A percentile compares a stretch with the other conserved stretches of the same genome.
Evolutionary conservation across 2,329 filamentous ascomycete genomes (phyloP).

Genomic region (Alternaria angustiovoidea): DNA sequence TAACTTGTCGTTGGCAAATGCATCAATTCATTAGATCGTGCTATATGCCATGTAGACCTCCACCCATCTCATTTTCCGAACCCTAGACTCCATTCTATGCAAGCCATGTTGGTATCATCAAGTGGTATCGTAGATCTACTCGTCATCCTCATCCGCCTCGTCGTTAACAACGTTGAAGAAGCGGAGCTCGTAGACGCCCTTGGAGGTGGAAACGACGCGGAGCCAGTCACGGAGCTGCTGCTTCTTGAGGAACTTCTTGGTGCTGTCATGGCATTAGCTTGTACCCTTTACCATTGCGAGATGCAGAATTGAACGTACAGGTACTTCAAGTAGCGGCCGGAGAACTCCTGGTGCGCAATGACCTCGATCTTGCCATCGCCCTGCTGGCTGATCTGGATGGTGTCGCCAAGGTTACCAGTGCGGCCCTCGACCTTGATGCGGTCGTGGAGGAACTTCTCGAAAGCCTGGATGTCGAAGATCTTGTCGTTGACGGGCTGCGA

Average conservation of each 20-base stretch:
- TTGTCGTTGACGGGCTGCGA: slow-evolving; percentile 98
- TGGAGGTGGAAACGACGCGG: slow-evolving; percentile 95
- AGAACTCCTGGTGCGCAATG: slow-evolving; percentile 96
- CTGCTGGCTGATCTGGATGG: slow-evolving; percentile 85
- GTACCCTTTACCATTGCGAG: not conserved
- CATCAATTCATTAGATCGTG: slow-evolving; percentile 43
- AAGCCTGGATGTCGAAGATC: slow-evolving; percentile 99
- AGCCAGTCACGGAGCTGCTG: slow-evolving; percentile 99
- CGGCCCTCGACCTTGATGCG: slow-evolving; percentile 99
- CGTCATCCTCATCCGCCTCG: slow-evolving; percentile 96
- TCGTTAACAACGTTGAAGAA: slow-evolving; percentile 99
- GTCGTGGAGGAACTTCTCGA: slow-evolving; percentile 99
- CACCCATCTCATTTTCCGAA: slow-evolving; percentile 28
- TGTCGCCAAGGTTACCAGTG: slow-evolving; percentile 96
- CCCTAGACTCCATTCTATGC: slow-evolving; percentile 26
- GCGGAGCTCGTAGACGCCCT: slow-evolving; percentile 99
- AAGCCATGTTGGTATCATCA: slow-evolving; percentile 25
- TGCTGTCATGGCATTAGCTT: slow-evolving; percentile 63
- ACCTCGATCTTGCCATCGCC: slow-evolving; percentile 99
- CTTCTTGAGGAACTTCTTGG: slow-evolving; percentile 99
- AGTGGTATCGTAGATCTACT: slow-evolving; percentile 68
- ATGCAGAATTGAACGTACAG: slow-evolving; percentile 70
- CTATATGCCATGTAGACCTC: slow-evolving; percentile 38
- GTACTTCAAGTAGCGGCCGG: slow-evolving; percentile 99
- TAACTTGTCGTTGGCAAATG: slow-evolving; percentile 19